Percentiles rank a stretch among this genome's conserved stretches.
Evolutionary conservation across 75 land plant genomes (phyloP).

Genomic region (Picea glauca): DNA sequence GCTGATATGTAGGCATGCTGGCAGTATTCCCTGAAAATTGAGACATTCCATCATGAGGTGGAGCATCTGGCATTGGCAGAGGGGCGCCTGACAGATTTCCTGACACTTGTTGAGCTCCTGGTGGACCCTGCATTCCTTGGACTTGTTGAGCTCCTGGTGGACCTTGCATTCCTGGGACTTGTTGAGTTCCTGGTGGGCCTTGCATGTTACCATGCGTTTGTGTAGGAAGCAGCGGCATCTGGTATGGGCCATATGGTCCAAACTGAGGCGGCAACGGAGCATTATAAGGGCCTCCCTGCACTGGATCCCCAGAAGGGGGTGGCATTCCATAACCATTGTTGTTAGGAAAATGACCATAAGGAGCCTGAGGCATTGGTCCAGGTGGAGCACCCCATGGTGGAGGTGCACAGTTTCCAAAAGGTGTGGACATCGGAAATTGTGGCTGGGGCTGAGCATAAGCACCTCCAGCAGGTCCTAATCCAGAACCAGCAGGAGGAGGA

Average conservation of each 20-base stretch:
- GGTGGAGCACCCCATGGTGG: not conserved
- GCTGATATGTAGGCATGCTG: conserved; percentile 7
- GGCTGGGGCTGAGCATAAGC: not conserved
- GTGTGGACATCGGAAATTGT: not conserved
- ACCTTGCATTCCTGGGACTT: not conserved
- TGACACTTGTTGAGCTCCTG: not conserved
- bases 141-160: conserved; percentile 2
- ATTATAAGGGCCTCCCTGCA: not conserved
- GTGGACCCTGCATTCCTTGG: not conserved
- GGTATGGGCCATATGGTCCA: not conserved
- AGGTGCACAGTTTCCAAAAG: not conserved
- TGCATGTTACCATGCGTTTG: conserved; percentile 4
- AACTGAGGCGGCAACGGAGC: not conserved
- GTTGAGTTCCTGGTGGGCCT: not conserved
- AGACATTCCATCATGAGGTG: not conserved
- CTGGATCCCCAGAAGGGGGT: not conserved
- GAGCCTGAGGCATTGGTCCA: conserved; percentile 5
- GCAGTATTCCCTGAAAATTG: not conserved
- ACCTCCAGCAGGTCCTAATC: conserved; percentile 8
- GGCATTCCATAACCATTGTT: not conserved
- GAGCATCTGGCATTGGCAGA: conserved; percentile 1
- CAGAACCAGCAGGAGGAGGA: conserved; percentile 9
- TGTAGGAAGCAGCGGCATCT: conserved; percentile 1
- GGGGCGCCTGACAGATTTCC: not conserved
- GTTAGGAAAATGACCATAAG: not conserved